Base-by-base conservation (phyloP, 805 yeast species). In the Candida arabinofermentans region DNA sequence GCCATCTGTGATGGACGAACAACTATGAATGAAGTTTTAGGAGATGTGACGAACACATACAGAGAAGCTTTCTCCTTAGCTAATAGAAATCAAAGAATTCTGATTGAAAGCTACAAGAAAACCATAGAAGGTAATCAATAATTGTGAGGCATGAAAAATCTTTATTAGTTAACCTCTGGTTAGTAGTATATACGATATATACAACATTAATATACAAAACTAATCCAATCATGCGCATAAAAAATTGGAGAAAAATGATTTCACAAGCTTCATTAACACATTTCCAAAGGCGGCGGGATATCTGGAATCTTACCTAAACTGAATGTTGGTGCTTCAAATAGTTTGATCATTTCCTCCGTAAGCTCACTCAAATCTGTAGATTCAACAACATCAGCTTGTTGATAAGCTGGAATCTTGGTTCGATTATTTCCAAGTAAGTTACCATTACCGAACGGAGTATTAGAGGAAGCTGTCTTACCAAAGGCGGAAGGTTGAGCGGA, bases 261-360 rank as follows among this genome's bases (percentile, higher is more conserved):
- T n/a, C n/a, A n/a, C 14, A 26, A 6, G n/a, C 14, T 6, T 26
- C n/a, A 4, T 40, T 39, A 65, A 44, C 74, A 65, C 30, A 74
- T 56, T 40, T 67, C 70, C 8, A 70, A 31, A 2, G 93, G 89
- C 5, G 95, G 93, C 3, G 88, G 79, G 5, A 77, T 52, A 44
- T 83, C 91, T 0, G 95, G 95, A 2, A 85, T 77, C 21, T 63
- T 61, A 0, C 90, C 91, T 24, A 84, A 52, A n/a, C 60, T 55
- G 49, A 85, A 85, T 4, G 44, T 40, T 0, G 54, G 49, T 1
- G 75, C 67, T 46, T 69, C 56, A 57, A 85, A 87, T 18, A 72
- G 71, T 5, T 62, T 66, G 8, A 66, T 36, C 0, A 79, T 67
- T 3, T 54, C 63, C 4, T 71, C 73, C 36, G 74, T 63, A 3